Evolutionary conservation across 2,329 filamentous ascomycete species (phyloP).

Genomic region (Pseudogymnoascus sp.): DNA sequence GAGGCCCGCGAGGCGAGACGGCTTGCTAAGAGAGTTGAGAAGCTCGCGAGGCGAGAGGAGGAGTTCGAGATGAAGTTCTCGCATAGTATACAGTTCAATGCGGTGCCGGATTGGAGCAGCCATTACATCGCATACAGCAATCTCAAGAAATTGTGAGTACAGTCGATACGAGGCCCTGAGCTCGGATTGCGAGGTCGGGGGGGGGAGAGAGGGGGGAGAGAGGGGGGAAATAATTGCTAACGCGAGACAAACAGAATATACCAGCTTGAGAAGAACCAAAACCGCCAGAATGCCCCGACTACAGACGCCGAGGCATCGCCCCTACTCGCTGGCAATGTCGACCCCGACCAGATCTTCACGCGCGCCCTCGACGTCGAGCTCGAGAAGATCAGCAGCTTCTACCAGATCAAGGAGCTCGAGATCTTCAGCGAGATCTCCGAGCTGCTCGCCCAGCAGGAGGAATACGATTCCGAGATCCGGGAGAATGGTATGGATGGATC

Average conservation of each 20-base stretch:
- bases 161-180: not conserved
- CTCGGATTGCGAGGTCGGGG: not conserved
- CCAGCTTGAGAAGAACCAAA: constrained; percentile 77
- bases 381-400: constrained; percentile 91
- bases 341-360: constrained; percentile 75
- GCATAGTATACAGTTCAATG: constrained; percentile 98
- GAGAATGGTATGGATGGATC: constrained; percentile 25
- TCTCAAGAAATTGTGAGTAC: constrained; percentile 85
- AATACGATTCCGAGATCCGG: constrained; percentile 40
- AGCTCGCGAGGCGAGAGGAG: constrained; percentile 63
- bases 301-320: constrained; percentile 79
- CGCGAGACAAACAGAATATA: constrained; percentile 62
- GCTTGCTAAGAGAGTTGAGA: constrained; percentile 46
- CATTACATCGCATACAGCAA: constrained; percentile 99
- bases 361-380: constrained; percentile 79
- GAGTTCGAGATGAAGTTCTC: constrained; percentile 98
- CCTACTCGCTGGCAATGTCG: constrained; percentile 60
- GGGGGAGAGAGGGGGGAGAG: not conserved
- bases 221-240: constrained; percentile 10
- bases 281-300: constrained; percentile 48
- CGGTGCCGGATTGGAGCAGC: constrained; percentile 98
- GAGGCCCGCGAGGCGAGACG: not conserved
- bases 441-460: constrained; percentile 68
- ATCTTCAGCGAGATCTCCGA: constrained; percentile 73
- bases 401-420: constrained; percentile 80